Conservation (phyloP, 2,329 filamentous ascomycete genomes). For the Paraconiothyrium brasiliense region DNA sequence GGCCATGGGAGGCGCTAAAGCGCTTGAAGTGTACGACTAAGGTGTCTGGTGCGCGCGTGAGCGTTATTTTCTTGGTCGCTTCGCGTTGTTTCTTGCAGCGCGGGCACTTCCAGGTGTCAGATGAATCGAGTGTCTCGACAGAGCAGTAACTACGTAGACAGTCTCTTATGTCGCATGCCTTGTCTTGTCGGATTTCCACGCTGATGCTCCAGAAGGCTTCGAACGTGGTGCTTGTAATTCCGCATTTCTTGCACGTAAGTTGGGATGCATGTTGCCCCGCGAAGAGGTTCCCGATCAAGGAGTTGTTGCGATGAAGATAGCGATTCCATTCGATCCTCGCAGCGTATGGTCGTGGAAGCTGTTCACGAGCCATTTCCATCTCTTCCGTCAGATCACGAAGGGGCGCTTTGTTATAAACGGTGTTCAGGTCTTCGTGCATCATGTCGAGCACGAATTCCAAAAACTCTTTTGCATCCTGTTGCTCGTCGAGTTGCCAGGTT, state of each 20-base stretch:
- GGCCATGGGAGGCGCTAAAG: conserved; percentile 67
- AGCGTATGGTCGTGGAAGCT: conserved; percentile 69
- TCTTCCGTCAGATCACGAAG: conserved; percentile 66
- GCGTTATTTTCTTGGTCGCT: conserved; percentile 74
- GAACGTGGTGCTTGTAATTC: conserved; percentile 71
- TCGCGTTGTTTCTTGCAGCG: conserved; percentile 74
- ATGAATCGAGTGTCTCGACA: conserved; percentile 72
- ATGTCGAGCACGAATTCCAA: conserved; percentile 82
- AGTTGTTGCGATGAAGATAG: conserved; percentile 74
- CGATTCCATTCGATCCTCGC: conserved; percentile 78
- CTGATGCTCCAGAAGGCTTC: conserved; percentile 76
- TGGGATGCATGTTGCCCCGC: conserved; percentile 74
- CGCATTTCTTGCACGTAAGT: conserved; percentile 69
- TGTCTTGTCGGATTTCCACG: conserved; percentile 72
- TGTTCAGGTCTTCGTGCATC: conserved; percentile 87
- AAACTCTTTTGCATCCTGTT: conserved; percentile 94
- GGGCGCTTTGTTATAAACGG: conserved; percentile 67
- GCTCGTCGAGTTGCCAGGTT: conserved; percentile 75
- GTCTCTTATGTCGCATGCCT: conserved; percentile 69
- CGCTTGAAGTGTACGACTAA: conserved; percentile 81
- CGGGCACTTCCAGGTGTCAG: conserved; percentile 77
- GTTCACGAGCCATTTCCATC: conserved; percentile 69
- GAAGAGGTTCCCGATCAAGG: conserved; percentile 82
- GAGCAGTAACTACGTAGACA: conserved; percentile 76
- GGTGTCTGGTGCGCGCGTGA: conserved; percentile 81